Conservation (phyloP, 768 basidiomycete species). For the Auriscalpium orientale region DNA sequence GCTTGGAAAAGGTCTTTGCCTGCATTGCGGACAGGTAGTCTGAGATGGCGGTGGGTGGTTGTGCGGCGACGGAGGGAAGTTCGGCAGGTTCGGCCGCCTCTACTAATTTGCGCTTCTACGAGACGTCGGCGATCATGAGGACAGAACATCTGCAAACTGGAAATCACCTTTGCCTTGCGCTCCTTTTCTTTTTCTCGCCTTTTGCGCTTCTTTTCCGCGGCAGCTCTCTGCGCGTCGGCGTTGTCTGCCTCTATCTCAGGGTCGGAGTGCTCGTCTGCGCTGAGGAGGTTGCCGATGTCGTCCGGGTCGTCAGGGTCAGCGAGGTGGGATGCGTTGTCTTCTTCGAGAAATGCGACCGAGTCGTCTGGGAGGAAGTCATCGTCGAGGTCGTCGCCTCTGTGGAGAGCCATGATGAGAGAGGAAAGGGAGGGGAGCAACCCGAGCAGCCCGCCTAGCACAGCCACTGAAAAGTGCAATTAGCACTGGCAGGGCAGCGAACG, state of each 20-base stretch:
- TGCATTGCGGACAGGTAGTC: slow-evolving; percentile 62
- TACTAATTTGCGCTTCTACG: slow-evolving; percentile 59
- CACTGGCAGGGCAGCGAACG: background rate
- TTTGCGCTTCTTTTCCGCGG: slow-evolving; percentile 58
- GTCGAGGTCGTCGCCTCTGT: slow-evolving; percentile 69
- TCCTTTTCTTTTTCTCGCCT: slow-evolving; percentile 69
- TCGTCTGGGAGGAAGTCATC: slow-evolving; percentile 76
- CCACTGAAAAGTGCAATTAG: background rate
- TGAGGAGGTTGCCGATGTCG: slow-evolving; percentile 33
- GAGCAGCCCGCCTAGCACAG: background rate
- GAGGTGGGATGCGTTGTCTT: slow-evolving; percentile 22
- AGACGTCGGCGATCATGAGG: background rate
- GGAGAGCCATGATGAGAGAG: slow-evolving; percentile 25
- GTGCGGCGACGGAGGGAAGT: slow-evolving; percentile 42
- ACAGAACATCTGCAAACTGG: background rate
- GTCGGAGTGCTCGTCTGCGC: slow-evolving; percentile 35
- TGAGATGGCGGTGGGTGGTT: slow-evolving; percentile 49
- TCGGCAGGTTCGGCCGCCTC: slow-evolving; percentile 33
- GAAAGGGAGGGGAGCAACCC: background rate
- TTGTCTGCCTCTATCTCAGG: slow-evolving; percentile 19
- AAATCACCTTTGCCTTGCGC: slow-evolving; percentile 51
- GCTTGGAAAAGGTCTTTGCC: slow-evolving; percentile 56
- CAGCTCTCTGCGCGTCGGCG: slow-evolving; percentile 15
- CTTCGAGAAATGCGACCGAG: slow-evolving; percentile 54
- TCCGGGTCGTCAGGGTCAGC: slow-evolving; percentile 22